Evolutionary conservation across 805 yeast genomes (phyloP), one percentile per base, ranked within the genome.

Genomic region (Scheffersomyces amazonensis): DNA sequence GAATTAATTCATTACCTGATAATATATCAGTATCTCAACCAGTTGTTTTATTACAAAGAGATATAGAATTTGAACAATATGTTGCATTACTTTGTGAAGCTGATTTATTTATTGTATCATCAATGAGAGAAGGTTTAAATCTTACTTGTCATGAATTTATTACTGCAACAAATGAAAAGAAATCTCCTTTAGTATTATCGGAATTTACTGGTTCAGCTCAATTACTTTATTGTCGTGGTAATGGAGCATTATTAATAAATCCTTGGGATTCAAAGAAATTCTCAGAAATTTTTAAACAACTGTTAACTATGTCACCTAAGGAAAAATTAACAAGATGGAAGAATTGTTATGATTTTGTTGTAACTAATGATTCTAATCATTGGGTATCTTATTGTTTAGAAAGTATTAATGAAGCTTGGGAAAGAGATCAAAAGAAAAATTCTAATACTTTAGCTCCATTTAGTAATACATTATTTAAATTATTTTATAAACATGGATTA

Each of bases 61-160:
- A 91, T 49, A 78, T 93, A 37, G 90, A 81, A 27, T 91, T 87
- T 56, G 84, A 80, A 39, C 98, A 93, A 61, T 93, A 93, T 56
- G 60, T 93, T 41, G 98, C 96, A 0, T 65, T 93, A 35, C 75
- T 86, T 32, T 67, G 80, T 25, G 97, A 89, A 55, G 96, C 98
- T 1, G 95, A 87, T 48, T 71, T 80, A 1, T 93, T 93, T 53
- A 80, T 86, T 31, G 96, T 91, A 2, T 81, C 95, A 8, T 86
- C 96, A 1, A 76, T 91, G 72, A 81, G 99, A 56, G 99, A 93
- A 60, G 99, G 99, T 18, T 86, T 93, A 89, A 93, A 93, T 52
- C 71, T 93, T 54, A 90, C 98, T 0, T 91, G 96, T 50, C 99
- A 93, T 56, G 99, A 93, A 58, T 93, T 84, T 57, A 76, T 89